A percentile compares a stretch with the other conserved stretches of the same genome.
Conservation (phyloP, 768 basidiomycete species). For the Tephrocybe sp. region DNA sequence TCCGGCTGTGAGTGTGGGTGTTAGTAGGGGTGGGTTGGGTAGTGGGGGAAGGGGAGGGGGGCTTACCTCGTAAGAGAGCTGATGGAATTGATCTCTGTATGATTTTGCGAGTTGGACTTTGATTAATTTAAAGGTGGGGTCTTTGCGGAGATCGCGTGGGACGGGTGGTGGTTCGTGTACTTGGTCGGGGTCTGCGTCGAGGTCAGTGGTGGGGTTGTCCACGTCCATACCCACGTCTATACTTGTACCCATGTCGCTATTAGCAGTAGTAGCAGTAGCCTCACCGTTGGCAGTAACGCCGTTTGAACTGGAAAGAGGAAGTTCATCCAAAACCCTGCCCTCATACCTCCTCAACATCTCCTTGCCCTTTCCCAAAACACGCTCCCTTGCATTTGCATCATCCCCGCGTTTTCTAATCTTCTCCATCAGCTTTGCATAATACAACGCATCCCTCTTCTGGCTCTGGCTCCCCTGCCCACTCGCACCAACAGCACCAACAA, state of each 20-base stretch:
- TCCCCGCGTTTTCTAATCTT: too few species aligned
- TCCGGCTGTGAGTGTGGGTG: conserved; percentile 57
- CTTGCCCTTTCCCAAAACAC: background rate
- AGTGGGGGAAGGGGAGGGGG: background rate
- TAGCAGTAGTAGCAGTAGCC: too few species aligned
- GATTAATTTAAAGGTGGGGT: conserved; percentile 22
- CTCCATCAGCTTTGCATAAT: too few species aligned
- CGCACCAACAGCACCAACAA: too few species aligned
- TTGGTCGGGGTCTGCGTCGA: conserved; percentile 7
- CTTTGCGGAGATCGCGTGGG: conserved; percentile 55
- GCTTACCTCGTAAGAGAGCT: conserved; percentile 54
- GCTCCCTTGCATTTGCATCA: too few species aligned
- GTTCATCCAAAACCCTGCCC: background rate
- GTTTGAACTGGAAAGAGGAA: too few species aligned
- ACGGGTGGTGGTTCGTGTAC: conserved; percentile 33
- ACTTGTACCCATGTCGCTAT: background rate
- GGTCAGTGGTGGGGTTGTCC: background rate
- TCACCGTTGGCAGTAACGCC: too few species aligned
- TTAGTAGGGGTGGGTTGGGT: conserved; percentile 2
- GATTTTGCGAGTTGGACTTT: conserved; percentile 20
- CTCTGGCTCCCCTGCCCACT: too few species aligned
- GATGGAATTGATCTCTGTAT: conserved; percentile 34
- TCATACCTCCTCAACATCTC: background rate
- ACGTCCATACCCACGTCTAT: background rate
- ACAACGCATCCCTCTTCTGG: too few species aligned